These are phyloP conservation scores for Trichoderma lentiforme DNA, from an alignment of 2,329 filamentous ascomycete species.

Conservation along the genomic window DNA sequence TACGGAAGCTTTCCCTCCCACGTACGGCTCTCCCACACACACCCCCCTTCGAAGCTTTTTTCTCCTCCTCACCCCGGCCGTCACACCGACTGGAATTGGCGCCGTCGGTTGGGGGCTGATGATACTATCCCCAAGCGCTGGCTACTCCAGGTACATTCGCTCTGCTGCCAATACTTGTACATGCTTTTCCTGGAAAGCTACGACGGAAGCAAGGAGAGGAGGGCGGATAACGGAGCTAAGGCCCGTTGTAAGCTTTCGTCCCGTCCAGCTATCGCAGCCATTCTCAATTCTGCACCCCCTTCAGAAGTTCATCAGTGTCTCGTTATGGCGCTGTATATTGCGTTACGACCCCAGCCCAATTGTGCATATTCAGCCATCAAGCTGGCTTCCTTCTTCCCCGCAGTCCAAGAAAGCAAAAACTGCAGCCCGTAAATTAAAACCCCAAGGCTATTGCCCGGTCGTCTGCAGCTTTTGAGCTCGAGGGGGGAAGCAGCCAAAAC, in stretches of 20 bases:
- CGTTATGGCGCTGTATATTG: background rate
- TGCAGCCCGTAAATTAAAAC: background rate
- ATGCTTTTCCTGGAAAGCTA: background rate
- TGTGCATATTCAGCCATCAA: background rate
- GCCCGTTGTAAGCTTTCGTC: conserved; percentile 6
- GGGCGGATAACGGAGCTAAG: conserved; percentile 2
- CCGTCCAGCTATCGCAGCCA: conserved; percentile 3
- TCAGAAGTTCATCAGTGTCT: background rate
- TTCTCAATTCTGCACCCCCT: background rate
- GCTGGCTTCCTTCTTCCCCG: background rate
- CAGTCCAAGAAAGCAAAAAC: background rate
- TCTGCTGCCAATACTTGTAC: background rate
- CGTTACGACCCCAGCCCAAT: background rate
- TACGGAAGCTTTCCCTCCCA: background rate
- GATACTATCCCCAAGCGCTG: background rate
- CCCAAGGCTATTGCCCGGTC: conserved; percentile 7
- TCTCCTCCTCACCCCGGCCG: background rate
- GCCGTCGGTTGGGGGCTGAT: conserved; percentile 7
- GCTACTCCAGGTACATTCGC: background rate
- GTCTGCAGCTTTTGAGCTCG: background rate
- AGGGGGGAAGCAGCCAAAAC: background rate
- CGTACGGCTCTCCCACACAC: background rate
- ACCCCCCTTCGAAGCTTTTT: background rate
- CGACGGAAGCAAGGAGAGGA: background rate
- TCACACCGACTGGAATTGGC: conserved; percentile 16